A percentile compares a stretch with the other conserved stretches of the same genome.
These are phyloP conservation scores for Kondoa subrosea DNA, from an alignment of 768 basidiomycete genomes.

Conservation along the genomic window DNA sequence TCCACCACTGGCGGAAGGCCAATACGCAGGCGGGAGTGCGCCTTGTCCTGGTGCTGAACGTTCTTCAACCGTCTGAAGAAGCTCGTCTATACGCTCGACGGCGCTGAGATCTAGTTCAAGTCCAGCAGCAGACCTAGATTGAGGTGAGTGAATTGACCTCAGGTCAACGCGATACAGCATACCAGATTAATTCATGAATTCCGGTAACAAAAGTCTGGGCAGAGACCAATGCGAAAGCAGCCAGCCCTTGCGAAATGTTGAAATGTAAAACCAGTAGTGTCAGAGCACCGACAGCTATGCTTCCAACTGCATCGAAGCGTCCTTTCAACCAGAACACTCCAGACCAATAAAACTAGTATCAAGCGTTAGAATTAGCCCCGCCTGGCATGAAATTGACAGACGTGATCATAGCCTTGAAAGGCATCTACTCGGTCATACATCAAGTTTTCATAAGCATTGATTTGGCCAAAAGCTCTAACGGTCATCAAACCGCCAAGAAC, in stretches of 20 bases:
- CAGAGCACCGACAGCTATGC: not conserved
- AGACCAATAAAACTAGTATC: not conserved
- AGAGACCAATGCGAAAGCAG: conserved; percentile 4
- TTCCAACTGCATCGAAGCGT: not conserved
- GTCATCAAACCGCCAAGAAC: not conserved
- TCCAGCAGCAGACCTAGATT: not conserved
- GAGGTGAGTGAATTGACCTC: not conserved
- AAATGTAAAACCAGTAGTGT: not conserved
- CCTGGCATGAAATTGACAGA: not conserved
- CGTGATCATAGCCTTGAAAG: conserved; percentile 7
- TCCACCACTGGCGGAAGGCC: conserved; percentile 36
- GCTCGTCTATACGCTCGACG: conserved; percentile 6
- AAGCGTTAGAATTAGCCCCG: not conserved
- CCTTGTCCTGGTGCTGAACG: not conserved
- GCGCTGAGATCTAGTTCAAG: conserved; percentile 2
- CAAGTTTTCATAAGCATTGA: not conserved
- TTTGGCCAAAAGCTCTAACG: not conserved
- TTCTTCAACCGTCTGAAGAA: not conserved
- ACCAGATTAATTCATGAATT: not conserved
- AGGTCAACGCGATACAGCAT: not conserved
- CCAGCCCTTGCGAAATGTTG: not conserved
- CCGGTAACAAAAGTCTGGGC: not conserved
- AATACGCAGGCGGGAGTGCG: not conserved
- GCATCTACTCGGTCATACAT: not conserved
- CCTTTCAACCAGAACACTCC: not conserved